Evolutionary conservation across 2,329 filamentous ascomycete species (phyloP).

Genomic region (Neofusicoccum cordaticola): DNA sequence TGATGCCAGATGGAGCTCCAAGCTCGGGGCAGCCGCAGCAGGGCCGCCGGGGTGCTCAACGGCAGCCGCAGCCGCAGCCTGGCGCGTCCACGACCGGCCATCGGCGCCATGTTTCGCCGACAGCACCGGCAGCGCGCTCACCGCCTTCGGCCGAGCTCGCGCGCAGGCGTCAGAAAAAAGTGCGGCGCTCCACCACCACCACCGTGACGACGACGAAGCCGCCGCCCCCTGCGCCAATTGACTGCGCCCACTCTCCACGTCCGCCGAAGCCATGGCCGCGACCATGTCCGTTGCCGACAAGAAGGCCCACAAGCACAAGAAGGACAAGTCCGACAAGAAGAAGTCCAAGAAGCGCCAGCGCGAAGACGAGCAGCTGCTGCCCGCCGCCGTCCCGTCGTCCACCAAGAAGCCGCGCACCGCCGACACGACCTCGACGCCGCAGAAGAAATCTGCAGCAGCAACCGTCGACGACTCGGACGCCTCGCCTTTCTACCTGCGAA

Average conservation of each 20-base stretch:
- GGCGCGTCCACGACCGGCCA: background rate
- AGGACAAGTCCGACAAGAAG: slow-evolving; percentile 25
- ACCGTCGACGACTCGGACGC: background rate
- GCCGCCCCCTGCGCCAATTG: background rate
- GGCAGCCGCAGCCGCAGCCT: background rate
- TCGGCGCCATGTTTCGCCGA: background rate
- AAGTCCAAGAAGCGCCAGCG: slow-evolving; percentile 28
- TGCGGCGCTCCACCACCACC: background rate
- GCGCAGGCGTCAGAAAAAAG: slow-evolving; percentile 9
- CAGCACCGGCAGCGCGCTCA: background rate
- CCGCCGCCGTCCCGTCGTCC: slow-evolving; percentile 5
- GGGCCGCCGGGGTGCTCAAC: background rate
- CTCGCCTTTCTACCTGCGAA: slow-evolving; percentile 69
- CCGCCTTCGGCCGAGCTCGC: background rate
- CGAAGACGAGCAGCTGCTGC: slow-evolving; percentile 16
- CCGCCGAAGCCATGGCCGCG: slow-evolving; percentile 22
- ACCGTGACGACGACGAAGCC: background rate
- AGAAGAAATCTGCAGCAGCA: background rate
- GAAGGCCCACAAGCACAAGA: slow-evolving; percentile 42
- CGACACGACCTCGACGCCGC: background rate
- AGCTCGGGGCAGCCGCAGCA: background rate
- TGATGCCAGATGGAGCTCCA: slow-evolving; percentile 11
- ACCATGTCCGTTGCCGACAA: slow-evolving; percentile 28
- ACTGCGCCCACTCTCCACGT: slow-evolving; percentile 34
- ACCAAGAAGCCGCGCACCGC: slow-evolving; percentile 17